Evolutionary conservation across 176 grass and related monocot genomes (phyloP), one percentile per base, ranked within the genome.

Genomic region (Oryza meyeriana): DNA sequence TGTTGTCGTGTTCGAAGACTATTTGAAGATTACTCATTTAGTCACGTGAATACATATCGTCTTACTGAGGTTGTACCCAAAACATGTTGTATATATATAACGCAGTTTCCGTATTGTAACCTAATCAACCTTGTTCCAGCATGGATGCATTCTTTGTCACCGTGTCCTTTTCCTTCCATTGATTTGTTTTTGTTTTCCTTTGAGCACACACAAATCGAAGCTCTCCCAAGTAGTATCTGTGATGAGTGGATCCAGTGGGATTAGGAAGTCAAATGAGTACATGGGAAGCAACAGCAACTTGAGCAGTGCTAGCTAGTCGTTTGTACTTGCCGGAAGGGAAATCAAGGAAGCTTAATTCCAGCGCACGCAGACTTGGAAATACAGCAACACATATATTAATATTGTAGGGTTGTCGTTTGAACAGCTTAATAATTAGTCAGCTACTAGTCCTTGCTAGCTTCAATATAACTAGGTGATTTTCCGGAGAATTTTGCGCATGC

Each of bases 271-370:
- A 20, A 14, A 39, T 27, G 17, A 42, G 34, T 22, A 72, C 17
- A 38, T 14, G 1, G 13, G 69, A 86, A 86, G 76, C 69, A 73
- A 86, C 41, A 86, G 84, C 84, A 57, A 80, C 76, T 25, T 55
- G 64, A 78, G 14, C 32, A 59, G 22, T 11, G 44, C 76, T 59
- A n/a, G 22, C 11, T 2, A 9, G 10, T 52, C 18, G 48, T 55
- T 22, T 22, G 61, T 45, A 45, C 59, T 30, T 55, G 50, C 50
- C 50, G 50, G 26, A 4, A 20, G 38, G 30, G 30, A 32, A 62
- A 65, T 45, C 16, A 78, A 64, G 9, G 29, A 78, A 20, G 38
- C 39, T 12, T 22, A n/a, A 55, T 29, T 63, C 40, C 40, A 42
- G 62, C 62, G 31, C 57, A 20, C 25, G 7, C 55, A 25, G 20